Conservation (phyloP, 2,329 filamentous ascomycete species). For the Microsporum canis region DNA sequence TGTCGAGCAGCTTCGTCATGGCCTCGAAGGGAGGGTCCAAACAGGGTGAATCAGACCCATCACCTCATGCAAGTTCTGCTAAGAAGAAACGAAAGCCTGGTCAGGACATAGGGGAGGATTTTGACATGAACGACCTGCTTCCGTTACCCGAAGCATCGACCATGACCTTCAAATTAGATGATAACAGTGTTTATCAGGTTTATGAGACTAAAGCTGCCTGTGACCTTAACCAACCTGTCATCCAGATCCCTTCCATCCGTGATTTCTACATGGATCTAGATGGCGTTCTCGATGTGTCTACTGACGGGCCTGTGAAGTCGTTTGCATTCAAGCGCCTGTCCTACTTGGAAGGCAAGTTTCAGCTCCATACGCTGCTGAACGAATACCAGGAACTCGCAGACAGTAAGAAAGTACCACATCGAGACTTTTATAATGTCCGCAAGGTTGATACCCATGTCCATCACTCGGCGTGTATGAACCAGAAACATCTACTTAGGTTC, state of each 20-base stretch:
- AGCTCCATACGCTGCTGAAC: constrained; percentile 83
- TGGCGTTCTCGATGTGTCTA: constrained; percentile 73
- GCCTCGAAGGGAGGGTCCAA: constrained; percentile 19
- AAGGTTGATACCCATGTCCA: constrained; percentile 99
- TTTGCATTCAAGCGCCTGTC: constrained; percentile 91
- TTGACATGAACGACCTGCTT: constrained; percentile 64
- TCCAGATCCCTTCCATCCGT: constrained; percentile 79
- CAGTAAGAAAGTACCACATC: constrained; percentile 92
- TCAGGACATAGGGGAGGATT: constrained; percentile 84
- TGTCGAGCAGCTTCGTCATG: constrained; percentile 20
- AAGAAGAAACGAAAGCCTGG: constrained; percentile 68
- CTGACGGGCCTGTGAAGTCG: constrained; percentile 90
- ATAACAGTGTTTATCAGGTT: constrained; percentile 82
- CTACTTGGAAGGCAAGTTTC: constrained; percentile 94
- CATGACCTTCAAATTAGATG: constrained; percentile 68
- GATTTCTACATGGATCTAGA: constrained; percentile 97
- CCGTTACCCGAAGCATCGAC: constrained; percentile 61
- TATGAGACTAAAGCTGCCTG: constrained; percentile 58
- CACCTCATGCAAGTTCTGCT: constrained; percentile 33
- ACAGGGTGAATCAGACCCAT: constrained; percentile 18
- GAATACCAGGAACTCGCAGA: constrained; percentile 97
- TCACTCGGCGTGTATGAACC: constrained; percentile 98
- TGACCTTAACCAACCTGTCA: constrained; percentile 55
- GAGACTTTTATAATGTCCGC: constrained; percentile 97
- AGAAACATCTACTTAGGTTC: constrained; percentile 94